Base-by-base conservation (phyloP, 208 protist genomes). In the Trypanosoma cruzi region DNA sequence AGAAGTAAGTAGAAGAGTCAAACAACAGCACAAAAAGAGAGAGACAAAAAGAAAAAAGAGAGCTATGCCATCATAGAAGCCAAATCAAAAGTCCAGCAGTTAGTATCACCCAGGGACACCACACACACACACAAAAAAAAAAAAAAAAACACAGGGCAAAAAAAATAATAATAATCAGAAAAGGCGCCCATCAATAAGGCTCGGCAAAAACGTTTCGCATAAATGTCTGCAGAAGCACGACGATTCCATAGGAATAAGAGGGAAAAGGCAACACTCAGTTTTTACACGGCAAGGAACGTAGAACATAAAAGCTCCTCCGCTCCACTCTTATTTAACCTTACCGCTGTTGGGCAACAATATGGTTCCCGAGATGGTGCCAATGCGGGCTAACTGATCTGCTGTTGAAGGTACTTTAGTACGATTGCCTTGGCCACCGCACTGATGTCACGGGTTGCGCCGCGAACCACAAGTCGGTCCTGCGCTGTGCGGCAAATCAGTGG, bases 401-500 rank as follows among this genome's bases (percentile, higher is more conserved):
- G 78, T 63, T 90, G 88, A n/a, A 94, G 77, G 53, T 87, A 78
- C 32, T 72, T 79, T 2, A 91, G 74, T 28, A 74, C 80, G 44
- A 85, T 81, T 28, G 85, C 84, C 67, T 84, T 85, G 16, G 82
- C 89, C 4, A 65, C 34, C 11, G 84, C 73, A 50, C 89, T 75
- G 46, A 81, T 66, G 48, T 84, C 69, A 31, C 78, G 77, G 14
- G 85, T 85, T 37, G 80, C 78, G 31, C 63, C 66, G 32, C 89
- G 83, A 32, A 94, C 78, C n/a, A 90, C 61, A 49, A 94, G 67
- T 20, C 84, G 81, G 53, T 94, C 89, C 56, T 92, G 85, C 52
- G 73, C 58, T 10, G 84, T 90, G 40, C 88, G 85, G 24, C 75
- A 56, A 49, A 67, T 74, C 14, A 64, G 22, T 1, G 85, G 86